Conservation (phyloP, 192 early-diverging fungal species). For the Gamsiella multidivaricata region DNA sequence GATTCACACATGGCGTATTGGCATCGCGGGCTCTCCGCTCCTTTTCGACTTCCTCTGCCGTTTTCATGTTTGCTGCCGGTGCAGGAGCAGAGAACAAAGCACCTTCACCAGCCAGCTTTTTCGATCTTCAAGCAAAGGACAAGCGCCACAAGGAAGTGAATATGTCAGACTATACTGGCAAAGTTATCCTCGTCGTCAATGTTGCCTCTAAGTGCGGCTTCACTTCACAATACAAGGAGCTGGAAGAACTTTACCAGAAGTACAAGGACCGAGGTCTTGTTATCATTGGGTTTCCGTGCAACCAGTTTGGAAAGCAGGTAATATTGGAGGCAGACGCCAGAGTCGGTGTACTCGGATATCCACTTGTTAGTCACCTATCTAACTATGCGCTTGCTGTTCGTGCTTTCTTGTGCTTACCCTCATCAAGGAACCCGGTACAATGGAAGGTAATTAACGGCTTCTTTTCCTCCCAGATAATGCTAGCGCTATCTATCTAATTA, state of each 20-base stretch:
- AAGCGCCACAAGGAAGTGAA: conserved; percentile 62
- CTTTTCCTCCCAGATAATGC: not conserved
- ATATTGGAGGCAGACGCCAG: no score
- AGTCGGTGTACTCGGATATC: no score
- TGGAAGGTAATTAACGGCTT: conserved; percentile 46
- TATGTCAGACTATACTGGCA: conserved; percentile 69
- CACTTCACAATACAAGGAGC: conserved; percentile 77
- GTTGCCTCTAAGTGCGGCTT: conserved; percentile 92
- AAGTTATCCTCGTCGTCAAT: conserved; percentile 90
- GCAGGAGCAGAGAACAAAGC: not conserved
- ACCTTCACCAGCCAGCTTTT: conserved; percentile 57
- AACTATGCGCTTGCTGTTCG: no score
- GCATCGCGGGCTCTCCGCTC: not conserved
- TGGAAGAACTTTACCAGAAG: conserved; percentile 74
- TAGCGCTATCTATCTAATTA: not conserved
- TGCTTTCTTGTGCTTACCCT: no score
- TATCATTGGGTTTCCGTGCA: conserved; percentile 93
- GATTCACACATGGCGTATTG: not conserved
- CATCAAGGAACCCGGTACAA: conserved; percentile 60
- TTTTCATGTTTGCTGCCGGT: not conserved
- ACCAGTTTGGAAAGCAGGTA: conserved; percentile 85
- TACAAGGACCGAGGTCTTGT: conserved; percentile 78
- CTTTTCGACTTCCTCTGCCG: not conserved
- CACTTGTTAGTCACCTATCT: no score
- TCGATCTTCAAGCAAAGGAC: conserved; percentile 61